Base-by-base conservation (phyloP, 306 rosid genomes). In the Pterocarpus santalinus region DNA sequence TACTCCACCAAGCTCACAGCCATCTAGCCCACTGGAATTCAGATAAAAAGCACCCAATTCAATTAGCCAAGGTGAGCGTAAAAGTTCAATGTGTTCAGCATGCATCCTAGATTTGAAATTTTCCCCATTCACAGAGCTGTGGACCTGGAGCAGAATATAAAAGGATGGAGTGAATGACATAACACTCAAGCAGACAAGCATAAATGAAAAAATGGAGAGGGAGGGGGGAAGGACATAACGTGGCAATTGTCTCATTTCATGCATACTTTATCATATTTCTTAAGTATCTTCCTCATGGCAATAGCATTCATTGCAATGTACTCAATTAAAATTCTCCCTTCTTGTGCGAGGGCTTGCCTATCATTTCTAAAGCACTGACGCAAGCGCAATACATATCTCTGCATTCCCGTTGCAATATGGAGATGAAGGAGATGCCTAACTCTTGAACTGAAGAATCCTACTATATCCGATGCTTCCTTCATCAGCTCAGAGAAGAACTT, bases 201-300 rank as follows among this genome's bases (percentile, higher is more conserved):
- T 52, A 80, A 84, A 67, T 78, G 38, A 47, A 79, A 56, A 0
- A 43, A 1, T 16, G 28, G 28, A n/a, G 61, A 55, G 61, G 17
- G 38, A 49, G 49, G 49, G 69, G 7, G 51, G 36, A 60, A 52
- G n/a, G 58, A 52, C 61, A 17, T 12, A 41, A 57, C 41, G 64
- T 17, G 63, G 58, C n/a, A 44, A 43, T n/a, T 10, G 47, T 75
- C 65, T 61, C 61, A 12, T 46, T 9, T 43, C 79, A 41, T 73
- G 67, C 91, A 75, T 90, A 91, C 97, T 68, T 95, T 95, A 84
- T 95, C 99, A 82, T 95, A 93, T 80, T 95, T 95, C 91, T 91
- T 89, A 53, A 95, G 99, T 80, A 95, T 95, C 81, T 95, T 95
- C 87, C 95, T 86, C 80, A 95, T 83, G 3, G 98, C 97, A 73